These are phyloP conservation scores for Yamadazyma mexicana DNA, from an alignment of 1,139 yeast genomes.

Conservation along the genomic window DNA sequence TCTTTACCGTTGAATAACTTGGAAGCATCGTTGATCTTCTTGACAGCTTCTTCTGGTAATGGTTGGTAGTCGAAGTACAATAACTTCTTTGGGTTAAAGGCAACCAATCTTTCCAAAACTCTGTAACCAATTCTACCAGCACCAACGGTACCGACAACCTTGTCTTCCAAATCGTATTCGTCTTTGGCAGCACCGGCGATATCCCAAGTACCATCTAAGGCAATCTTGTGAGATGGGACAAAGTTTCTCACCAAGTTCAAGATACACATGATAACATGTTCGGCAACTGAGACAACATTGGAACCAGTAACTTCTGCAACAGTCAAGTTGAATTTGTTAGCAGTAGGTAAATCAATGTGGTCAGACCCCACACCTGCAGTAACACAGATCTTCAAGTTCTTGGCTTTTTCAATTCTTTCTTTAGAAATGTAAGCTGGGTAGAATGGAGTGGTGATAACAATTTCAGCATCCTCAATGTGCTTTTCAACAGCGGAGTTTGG, in stretches of 20 bases:
- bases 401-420: constrained; percentile 68
- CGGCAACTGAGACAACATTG: constrained; percentile 79
- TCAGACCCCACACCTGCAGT: constrained; percentile 90
- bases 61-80: constrained; percentile 77
- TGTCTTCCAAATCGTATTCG: constrained; percentile 74
- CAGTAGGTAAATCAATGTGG: constrained; percentile 74
- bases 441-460: constrained; percentile 81
- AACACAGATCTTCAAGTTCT: constrained; percentile 68
- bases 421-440: constrained; percentile 76
- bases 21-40: constrained; percentile 46
- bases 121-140: constrained; percentile 83
- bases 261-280: constrained; percentile 77
- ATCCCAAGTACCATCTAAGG: constrained; percentile 65
- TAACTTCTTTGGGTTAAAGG: constrained; percentile 74
- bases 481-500: constrained; percentile 56
- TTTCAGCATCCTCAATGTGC: constrained; percentile 68
- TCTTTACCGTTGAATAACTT: constrained; percentile 39
- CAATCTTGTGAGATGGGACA: constrained; percentile 76
- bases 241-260: constrained; percentile 72
- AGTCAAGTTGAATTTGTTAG: constrained; percentile 61
- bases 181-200: constrained; percentile 77
- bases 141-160: constrained; percentile 76
- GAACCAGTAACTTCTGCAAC: constrained; percentile 84
- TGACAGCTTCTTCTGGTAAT: constrained; percentile 56
- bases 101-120: constrained; percentile 68